Evolutionary conservation across 2,329 filamentous ascomycete species (phyloP), one percentile per base, ranked within the genome.

Genomic region (Colletotrichum sp.): DNA sequence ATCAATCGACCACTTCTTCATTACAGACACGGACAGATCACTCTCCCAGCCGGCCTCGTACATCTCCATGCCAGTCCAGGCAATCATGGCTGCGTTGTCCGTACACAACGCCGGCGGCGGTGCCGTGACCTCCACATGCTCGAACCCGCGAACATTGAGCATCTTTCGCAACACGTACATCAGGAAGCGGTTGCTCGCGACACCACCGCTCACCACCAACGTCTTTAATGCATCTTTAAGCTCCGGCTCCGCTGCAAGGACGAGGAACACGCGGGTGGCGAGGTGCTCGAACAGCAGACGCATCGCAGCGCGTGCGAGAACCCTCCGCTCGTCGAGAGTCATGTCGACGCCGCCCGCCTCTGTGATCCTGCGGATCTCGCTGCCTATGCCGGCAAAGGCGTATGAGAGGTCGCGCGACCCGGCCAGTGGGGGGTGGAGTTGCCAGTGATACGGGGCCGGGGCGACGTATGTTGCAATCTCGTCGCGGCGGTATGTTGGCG

Each of bases 1-100:
- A 82, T 96, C 95, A 83, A 98, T 89, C 3, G 92, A 88, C 96
- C 96, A 98, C 82, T 92, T 94, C 63, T 90, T 88, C 62, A 94
- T 82, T 3, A 93, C 89, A 63, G 89, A 83, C 72, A 93, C 89
- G 28, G 87, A 88, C 72, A 96, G 81, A 24, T 90, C 89, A 10
- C 92, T 93, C 75, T 88, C 85, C 88, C 92, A 96, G 0, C 96
- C 96, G 1, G 91, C 92, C 83, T 94, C 90, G 81, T 91, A 98
- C 96, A 99, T 98, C 85, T 99, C 96, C 79, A 96, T 90, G 0
- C 94, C 97, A 1, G 96, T 89, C 96, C 97, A 99, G 2, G 94
- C 96, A 82, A 99, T 96, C 97, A 99, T 99, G 64, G 96, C 95
- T 15, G 97, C 97, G 84, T 99, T 99, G 81, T 99, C 97, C 0